These are phyloP conservation scores for Golubevia pallescens DNA, from an alignment of 1,284 basidiomycete genomes.

Conservation along the genomic window DNA sequence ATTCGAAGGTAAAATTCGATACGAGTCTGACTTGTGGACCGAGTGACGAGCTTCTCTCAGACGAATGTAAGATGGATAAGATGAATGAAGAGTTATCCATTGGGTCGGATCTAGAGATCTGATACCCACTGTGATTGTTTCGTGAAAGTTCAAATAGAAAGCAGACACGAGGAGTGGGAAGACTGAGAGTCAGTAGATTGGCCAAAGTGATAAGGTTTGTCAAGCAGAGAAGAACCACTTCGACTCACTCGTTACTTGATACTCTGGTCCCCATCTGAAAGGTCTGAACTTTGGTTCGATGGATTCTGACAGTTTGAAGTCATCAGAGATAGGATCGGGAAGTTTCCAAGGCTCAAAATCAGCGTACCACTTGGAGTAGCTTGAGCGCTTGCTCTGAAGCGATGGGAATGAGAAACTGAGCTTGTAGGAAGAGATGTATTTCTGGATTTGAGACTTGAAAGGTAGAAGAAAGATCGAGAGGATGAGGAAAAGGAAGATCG, in stretches of 20 bases:
- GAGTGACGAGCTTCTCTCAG: conserved; percentile 13
- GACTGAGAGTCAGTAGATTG: too few species aligned
- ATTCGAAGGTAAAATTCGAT: conserved; percentile 8
- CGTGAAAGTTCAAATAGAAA: too few species aligned
- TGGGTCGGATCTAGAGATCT: conserved; percentile 6
- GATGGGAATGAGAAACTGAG: not conserved
- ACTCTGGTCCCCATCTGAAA: not conserved
- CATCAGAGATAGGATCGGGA: not conserved
- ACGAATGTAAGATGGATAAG: conserved; percentile 21
- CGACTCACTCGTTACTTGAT: not conserved
- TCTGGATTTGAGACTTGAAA: not conserved
- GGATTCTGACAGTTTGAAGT: not conserved
- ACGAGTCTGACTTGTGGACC: conserved; percentile 2
- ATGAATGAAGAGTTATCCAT: conserved; percentile 16
- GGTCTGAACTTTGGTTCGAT: not conserved
- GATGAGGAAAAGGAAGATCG: not conserved
- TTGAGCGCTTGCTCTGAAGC: not conserved
- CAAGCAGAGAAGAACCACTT: too few species aligned
- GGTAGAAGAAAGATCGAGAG: not conserved
- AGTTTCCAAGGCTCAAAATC: not conserved
- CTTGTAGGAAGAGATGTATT: not conserved
- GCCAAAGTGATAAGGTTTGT: too few species aligned
- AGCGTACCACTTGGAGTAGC: not conserved
- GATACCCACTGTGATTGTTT: conserved; percentile 11
- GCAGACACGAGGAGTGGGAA: too few species aligned